phyloP scores from a whole-genome alignment of 176 grass and related monocot species.

The Zoysia pacifica region DNA sequence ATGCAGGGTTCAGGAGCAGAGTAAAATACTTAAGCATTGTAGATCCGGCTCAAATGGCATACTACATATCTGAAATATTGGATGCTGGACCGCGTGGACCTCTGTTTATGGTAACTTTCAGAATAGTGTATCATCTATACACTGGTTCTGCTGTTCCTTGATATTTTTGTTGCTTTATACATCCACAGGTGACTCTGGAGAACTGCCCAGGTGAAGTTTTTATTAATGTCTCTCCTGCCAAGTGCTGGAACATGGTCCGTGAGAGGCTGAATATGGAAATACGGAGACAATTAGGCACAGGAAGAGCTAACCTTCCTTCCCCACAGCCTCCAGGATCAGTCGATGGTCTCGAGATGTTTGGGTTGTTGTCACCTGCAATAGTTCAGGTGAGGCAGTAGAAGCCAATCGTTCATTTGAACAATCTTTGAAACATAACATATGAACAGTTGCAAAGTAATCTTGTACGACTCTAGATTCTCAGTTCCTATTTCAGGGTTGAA shows the following conservation, averaged over 20 bases:
- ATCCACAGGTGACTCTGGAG: conserved; percentile 66
- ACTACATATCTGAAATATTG: conserved; percentile 79
- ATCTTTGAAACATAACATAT: conserved; percentile 5
- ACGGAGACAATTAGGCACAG: conserved; percentile 54
- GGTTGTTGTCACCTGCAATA: conserved; percentile 55
- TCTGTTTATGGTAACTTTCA: conserved; percentile 70
- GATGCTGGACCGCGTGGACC: conserved; percentile 60
- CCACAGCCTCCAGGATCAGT: conserved; percentile 78
- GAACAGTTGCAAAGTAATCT: not conserved
- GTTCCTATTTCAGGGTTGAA: not conserved
- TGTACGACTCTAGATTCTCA: not conserved
- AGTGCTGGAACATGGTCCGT: conserved; percentile 85
- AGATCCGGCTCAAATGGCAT: conserved; percentile 63
- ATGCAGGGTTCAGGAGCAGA: conserved; percentile 82
- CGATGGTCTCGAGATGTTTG: conserved; percentile 84
- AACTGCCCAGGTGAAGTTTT: conserved; percentile 70
- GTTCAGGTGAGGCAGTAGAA: conserved; percentile 47
- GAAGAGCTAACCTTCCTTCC: conserved; percentile 53
- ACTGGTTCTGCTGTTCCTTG: conserved; percentile 31
- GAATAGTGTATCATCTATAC: conserved; percentile 10
- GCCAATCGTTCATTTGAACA: not conserved
- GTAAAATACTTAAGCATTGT: conserved; percentile 68
- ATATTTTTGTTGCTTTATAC: conserved; percentile 30
- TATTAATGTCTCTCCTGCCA: conserved; percentile 56
- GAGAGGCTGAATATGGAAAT: conserved; percentile 85